Evolutionary conservation across 192 early-diverging fungal species (phyloP), one percentile per base, ranked within the genome.

Genomic region (Irineochytrium annulatum): DNA sequence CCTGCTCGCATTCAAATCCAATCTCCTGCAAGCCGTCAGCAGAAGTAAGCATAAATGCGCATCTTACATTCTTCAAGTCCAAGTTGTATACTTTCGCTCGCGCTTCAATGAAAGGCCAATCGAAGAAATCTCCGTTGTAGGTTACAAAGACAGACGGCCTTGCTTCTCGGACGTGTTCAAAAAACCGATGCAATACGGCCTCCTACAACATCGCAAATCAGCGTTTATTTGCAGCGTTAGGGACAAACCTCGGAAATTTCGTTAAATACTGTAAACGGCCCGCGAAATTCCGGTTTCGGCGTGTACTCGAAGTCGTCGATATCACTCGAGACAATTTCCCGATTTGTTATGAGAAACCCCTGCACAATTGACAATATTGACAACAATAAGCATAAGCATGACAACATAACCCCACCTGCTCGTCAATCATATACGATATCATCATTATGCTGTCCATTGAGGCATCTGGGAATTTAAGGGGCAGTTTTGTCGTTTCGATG

Each of bases 341-440:
- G 86, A 73, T 99, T 99, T 8, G 94, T 97, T 49, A 99, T 97
- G 35, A 99, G 72, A 61, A 87, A 97, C 0, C 97, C 97, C 87
- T 92, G 61, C n/a, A 24, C 13, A 45, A 43, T 13, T 19, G 16
- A 34, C 17, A 26, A 29, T 3, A 39, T 0, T 1, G 24, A 43
- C 16, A 19, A n/a, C 51, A 30, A 20, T 17, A 32, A 17, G 16
- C 28, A 57, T 26, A 5, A 29, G 34, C 19, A 27, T 26, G 24
- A 4, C n/a, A 29, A 16, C 13, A 22, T 19, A 39, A 20, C n/a
- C 34, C 48, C 81, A 93, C 91, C 73, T 90, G 88, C 20, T 93
- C 97, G 56, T 97, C 94, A 51, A 99, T 89, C 97, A 99, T 99
- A 70, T 99, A 99, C 29, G 95, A 97, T 63, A 99, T 96, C 97